Evolutionary conservation across 805 yeast species (phyloP), one percentile per base, ranked within the genome.

Genomic region (Hanseniaspora meyeri): DNA sequence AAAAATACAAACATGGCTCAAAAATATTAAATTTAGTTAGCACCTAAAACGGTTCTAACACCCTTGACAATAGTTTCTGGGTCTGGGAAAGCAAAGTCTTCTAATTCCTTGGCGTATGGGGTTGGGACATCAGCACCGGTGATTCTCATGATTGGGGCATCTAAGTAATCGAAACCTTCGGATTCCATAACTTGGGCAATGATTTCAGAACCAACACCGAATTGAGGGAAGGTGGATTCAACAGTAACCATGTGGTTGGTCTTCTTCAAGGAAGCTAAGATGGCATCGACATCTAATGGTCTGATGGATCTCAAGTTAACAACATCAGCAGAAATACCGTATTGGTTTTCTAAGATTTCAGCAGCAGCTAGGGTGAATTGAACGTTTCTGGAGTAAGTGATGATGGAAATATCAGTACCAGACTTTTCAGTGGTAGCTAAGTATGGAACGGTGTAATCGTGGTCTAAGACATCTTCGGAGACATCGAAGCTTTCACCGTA

Each of bases 41-140:
- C 75, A 54, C 87, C 81, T 72, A 86, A 76, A 49, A 83, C 90
- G 72, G 84, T 85, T 74, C 82, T 87, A 63, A 79, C 78, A 63
- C 89, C 97, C 79, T 89, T 85, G 68, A 86, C 80, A 65, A 93
- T 86, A 62, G 89, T 81, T 68, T 87, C 91, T 57, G 87, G 78
- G 71, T 90, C 96, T 73, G 99, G 99, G 96, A 93, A 93, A 57
- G 97, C 96, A 70, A 93, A 87, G 76, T 86, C 95, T 81, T 93
- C 99, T 70, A 93, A 80, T 75, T 85, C 90, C 73, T 82, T 81
- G 65, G 96, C 96, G 70, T 93, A 93, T 62, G 99, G 99, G 64
- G 98, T 93, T 73, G 99, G 99, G 36, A 90, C 97, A 77, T 93
- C 99, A 70, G 97, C 95, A 72, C 98, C 98, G 59, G 98, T 93